Evolutionary conservation across 805 yeast species (phyloP).

Genomic region (Wickerhamomyces sydowiorum): DNA sequence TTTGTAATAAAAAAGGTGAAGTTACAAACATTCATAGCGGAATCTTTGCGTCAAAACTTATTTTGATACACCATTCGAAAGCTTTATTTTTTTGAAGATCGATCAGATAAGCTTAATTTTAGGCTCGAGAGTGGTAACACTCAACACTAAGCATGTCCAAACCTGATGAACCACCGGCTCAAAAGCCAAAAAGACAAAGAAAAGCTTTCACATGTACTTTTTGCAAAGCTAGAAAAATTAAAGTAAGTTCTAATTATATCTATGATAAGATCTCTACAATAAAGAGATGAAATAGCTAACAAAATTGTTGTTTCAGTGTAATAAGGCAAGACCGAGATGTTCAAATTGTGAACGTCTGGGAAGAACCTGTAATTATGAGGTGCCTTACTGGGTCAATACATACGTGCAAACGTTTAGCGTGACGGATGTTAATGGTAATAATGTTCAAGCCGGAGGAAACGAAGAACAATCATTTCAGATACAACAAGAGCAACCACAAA

Average conservation of each 20-base stretch:
- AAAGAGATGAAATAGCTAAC: too few relatives aligned
- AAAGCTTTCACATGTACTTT: constrained; percentile 26
- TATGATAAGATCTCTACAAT: too few relatives aligned
- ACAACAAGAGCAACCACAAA: neutral
- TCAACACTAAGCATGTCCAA: neutral
- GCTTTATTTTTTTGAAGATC: neutral
- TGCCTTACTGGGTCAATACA: neutral
- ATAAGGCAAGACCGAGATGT: neutral
- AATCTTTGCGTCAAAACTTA: neutral
- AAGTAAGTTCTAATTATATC: neutral
- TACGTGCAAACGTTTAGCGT: neutral
- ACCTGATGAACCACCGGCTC: neutral
- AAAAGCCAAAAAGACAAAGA: constrained; percentile 21
- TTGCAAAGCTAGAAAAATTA: constrained; percentile 27
- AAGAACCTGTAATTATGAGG: neutral
- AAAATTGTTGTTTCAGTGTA: neutral
- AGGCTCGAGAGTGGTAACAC: too few relatives aligned
- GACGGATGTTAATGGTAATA: neutral
- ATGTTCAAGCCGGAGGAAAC: neutral
- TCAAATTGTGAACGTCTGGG: neutral
- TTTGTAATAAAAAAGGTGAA: too few relatives aligned
- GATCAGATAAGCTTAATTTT: neutral
- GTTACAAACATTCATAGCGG: too few relatives aligned
- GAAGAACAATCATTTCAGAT: neutral
- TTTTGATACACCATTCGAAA: neutral